These are phyloP conservation scores for Tolypocladium cylindrosporum DNA, from an alignment of 2,329 filamentous ascomycete species.

Conservation along the genomic window DNA sequence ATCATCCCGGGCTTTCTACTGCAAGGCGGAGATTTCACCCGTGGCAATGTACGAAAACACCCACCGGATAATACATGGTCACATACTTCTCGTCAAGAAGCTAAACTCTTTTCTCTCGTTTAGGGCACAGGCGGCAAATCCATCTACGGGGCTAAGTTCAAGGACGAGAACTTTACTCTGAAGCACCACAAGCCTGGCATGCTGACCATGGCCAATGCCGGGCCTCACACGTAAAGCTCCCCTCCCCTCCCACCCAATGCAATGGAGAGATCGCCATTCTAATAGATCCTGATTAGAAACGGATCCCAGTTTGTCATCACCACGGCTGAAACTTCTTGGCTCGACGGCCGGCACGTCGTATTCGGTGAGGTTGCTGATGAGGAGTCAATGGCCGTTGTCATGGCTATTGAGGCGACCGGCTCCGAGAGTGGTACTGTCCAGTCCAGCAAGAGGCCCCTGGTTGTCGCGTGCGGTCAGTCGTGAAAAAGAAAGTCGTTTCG, in stretches of 20 bases:
- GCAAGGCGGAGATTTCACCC: slow-evolving; percentile 92
- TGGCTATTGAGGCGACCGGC: slow-evolving; percentile 52
- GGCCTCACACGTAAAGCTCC: slow-evolving; percentile 70
- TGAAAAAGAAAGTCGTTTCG: slow-evolving; percentile 18
- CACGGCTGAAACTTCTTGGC: slow-evolving; percentile 80
- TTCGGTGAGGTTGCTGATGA: slow-evolving; percentile 62
- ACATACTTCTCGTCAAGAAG: no score
- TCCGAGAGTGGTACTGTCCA: slow-evolving; percentile 42
- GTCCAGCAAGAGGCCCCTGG: slow-evolving; percentile 48
- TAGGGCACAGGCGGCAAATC: slow-evolving; percentile 86
- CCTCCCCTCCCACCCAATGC: not conserved
- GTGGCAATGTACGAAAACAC: slow-evolving; percentile 62
- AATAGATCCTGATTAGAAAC: slow-evolving; percentile 56
- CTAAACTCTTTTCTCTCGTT: slow-evolving; percentile 5
- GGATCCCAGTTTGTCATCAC: slow-evolving; percentile 98
- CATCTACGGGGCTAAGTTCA: slow-evolving; percentile 91
- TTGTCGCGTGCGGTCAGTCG: slow-evolving; percentile 40
- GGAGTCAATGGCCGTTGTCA: slow-evolving; percentile 42
- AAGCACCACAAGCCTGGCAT: slow-evolving; percentile 68
- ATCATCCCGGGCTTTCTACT: slow-evolving; percentile 93
- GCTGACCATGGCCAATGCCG: slow-evolving; percentile 92
- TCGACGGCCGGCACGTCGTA: slow-evolving; percentile 75
- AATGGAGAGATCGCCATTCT: slow-evolving; percentile 4
- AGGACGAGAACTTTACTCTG: slow-evolving; percentile 79
- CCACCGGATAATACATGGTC: not conserved